Evolutionary conservation across 2,329 filamentous ascomycete species (phyloP).

Genomic region (Arthrobotrys sinensis): DNA sequence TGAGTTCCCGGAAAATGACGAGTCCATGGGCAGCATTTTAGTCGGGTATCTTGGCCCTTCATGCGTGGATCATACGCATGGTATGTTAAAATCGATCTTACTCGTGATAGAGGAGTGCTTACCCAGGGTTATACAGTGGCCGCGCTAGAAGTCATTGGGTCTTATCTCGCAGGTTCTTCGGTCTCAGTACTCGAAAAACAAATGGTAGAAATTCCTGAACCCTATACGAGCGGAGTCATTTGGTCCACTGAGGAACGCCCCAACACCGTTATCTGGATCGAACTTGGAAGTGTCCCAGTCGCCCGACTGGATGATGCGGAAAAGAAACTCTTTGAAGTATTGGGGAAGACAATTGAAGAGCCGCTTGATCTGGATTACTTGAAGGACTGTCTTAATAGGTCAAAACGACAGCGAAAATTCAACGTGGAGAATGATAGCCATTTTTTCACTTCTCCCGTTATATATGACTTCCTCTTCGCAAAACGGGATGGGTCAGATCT

Average conservation of each 20-base stretch:
- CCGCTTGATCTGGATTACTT: conserved; percentile 92
- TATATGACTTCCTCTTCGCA: conserved; percentile 93
- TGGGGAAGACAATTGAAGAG: conserved; percentile 84
- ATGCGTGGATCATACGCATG: conserved; percentile 78
- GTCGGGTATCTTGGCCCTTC: conserved; percentile 89
- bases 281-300: conserved; percentile 87
- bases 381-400: conserved; percentile 85
- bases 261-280: conserved; percentile 86
- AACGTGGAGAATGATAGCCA: conserved; percentile 84
- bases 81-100: conserved; percentile 66
- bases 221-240: conserved; percentile 84
- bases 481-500: conserved; percentile 78
- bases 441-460: conserved; percentile 87
- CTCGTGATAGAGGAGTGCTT: conserved; percentile 62
- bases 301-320: conserved; percentile 87
- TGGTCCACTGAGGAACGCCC: conserved; percentile 85
- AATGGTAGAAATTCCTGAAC: conserved; percentile 90
- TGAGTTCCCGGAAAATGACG: conserved; percentile 96
- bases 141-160: conserved; percentile 83
- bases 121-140: conserved; percentile 68
- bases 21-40: conserved; percentile 89
- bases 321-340: conserved; percentile 84
- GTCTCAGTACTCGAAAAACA: conserved; percentile 92
- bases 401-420: conserved; percentile 85
- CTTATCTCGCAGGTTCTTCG: conserved; percentile 92